These are phyloP conservation scores for Ganoderma sinense DNA, from an alignment of 1,284 basidiomycete species.

Conservation along the genomic window DNA sequence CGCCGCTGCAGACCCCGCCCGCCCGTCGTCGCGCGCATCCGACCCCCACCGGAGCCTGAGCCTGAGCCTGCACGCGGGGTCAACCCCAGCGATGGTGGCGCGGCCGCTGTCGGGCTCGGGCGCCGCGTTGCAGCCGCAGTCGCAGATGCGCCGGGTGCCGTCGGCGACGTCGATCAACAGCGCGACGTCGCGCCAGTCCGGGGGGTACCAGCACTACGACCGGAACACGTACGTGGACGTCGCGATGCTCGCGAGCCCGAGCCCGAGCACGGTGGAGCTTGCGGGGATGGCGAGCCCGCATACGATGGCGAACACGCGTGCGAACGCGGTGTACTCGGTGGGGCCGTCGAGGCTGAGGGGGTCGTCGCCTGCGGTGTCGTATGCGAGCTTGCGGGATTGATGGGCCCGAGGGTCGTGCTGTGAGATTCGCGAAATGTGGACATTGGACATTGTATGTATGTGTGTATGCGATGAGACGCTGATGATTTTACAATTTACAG, in stretches of 20 bases:
- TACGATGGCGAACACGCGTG: conserved; percentile 39
- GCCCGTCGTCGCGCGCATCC: conserved; percentile 21
- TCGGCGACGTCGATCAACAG: conserved; percentile 39
- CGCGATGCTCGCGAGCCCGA: conserved; percentile 43
- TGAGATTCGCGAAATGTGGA: too few relatives aligned
- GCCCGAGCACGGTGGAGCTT: conserved; percentile 36
- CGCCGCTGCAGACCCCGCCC: neutral
- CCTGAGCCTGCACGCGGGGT: conserved; percentile 41
- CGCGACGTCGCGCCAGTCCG: conserved; percentile 34
- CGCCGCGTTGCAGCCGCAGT: conserved; percentile 1
- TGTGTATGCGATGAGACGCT: neutral
- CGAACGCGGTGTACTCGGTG: conserved; percentile 30
- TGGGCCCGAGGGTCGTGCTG: too few relatives aligned
- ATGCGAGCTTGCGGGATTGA: conserved; percentile 30
- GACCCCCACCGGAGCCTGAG: conserved; percentile 38
- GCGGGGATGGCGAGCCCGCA: conserved; percentile 34
- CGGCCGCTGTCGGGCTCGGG: conserved; percentile 33
- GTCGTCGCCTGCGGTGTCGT: conserved; percentile 34
- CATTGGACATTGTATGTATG: neutral
- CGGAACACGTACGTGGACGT: conserved; percentile 39
- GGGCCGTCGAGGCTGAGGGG: conserved; percentile 20
- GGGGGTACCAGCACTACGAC: conserved; percentile 38
- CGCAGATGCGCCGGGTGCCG: conserved; percentile 34
- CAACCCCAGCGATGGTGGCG: conserved; percentile 35
- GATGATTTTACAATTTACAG: neutral